Evolutionary conservation across 768 basidiomycete species (phyloP).

Genomic region (Pleurotus citrinopileatus): DNA sequence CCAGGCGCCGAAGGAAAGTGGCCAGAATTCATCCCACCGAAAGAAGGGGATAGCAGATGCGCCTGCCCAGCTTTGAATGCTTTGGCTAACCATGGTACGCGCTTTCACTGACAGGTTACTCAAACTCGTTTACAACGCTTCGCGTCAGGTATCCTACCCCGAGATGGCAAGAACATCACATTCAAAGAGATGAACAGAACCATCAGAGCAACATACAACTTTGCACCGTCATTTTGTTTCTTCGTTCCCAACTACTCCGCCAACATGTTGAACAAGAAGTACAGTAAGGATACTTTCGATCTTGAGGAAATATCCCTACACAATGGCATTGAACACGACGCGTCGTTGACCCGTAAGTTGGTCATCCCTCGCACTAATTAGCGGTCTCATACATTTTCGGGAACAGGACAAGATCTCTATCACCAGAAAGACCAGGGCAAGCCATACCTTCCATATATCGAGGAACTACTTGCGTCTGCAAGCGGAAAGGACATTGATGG

Average conservation of each 20-base stretch:
- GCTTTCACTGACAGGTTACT: too few relatives aligned
- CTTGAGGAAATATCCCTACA: constrained; percentile 67
- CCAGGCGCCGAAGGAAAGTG: constrained; percentile 61
- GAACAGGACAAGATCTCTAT: constrained; percentile 47
- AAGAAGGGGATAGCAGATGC: constrained; percentile 64
- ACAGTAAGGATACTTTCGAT: constrained; percentile 59
- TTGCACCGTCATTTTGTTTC: constrained; percentile 61
- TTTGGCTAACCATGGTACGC: constrained; percentile 77
- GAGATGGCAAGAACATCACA: constrained; percentile 63
- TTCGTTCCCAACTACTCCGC: constrained; percentile 66
- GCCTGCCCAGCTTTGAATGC: constrained; percentile 78
- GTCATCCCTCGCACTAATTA: not conserved
- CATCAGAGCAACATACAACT: constrained; percentile 64
- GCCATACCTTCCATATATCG: constrained; percentile 46
- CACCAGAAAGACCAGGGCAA: constrained; percentile 50
- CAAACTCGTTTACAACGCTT: not conserved
- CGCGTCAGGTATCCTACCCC: constrained; percentile 64
- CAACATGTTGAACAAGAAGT: constrained; percentile 51
- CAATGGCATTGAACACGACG: constrained; percentile 76
- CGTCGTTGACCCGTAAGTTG: constrained; percentile 55
- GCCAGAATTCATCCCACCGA: constrained; percentile 62
- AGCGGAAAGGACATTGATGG: constrained; percentile 55
- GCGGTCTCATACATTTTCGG: constrained; percentile 29
- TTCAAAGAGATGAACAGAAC: constrained; percentile 47
- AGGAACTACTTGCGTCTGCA: constrained; percentile 55